Conservation (phyloP, 306 rosid species). For the Dalbergia cultrata region DNA sequence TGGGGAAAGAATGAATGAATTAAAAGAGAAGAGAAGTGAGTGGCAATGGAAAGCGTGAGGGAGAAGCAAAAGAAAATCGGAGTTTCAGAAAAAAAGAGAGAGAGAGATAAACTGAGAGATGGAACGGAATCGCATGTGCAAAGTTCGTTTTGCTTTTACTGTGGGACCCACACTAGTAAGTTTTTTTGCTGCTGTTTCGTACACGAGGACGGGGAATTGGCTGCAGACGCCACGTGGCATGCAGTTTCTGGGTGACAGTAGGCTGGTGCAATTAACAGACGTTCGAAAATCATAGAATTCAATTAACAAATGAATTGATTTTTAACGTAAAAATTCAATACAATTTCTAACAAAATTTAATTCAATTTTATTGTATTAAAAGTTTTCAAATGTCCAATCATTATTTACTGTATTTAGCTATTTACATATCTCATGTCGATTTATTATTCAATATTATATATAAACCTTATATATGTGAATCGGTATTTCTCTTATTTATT, state of each 20-base stretch:
- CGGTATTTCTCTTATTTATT: too few species aligned
- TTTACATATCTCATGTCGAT: too few species aligned
- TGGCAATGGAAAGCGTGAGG: conserved; percentile 50
- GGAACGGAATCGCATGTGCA: conserved; percentile 42
- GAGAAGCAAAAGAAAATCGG: conserved; percentile 40
- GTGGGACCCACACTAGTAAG: conserved; percentile 48
- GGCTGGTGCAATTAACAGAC: conserved; percentile 46
- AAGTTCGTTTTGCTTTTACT: conserved; percentile 26
- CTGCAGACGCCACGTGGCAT: conserved; percentile 58
- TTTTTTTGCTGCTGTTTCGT: conserved; percentile 1
- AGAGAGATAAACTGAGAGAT: not conserved
- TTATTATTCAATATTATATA: too few species aligned
- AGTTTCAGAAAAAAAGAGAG: not conserved
- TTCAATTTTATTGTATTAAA: too few species aligned
- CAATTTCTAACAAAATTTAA: too few species aligned
- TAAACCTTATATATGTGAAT: too few species aligned
- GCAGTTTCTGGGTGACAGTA: not conserved
- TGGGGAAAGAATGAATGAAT: conserved; percentile 10
- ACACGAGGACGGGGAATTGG: not conserved
- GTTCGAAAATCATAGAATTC: too few species aligned
- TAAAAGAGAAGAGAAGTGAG: not conserved
- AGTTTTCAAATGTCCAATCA: too few species aligned
- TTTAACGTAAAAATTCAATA: too few species aligned
- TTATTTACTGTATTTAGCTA: too few species aligned
- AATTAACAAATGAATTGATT: too few species aligned